phyloP scores from a whole-genome alignment of 768 basidiomycete genomes.

The Cantharellus cinnabarinus region DNA sequence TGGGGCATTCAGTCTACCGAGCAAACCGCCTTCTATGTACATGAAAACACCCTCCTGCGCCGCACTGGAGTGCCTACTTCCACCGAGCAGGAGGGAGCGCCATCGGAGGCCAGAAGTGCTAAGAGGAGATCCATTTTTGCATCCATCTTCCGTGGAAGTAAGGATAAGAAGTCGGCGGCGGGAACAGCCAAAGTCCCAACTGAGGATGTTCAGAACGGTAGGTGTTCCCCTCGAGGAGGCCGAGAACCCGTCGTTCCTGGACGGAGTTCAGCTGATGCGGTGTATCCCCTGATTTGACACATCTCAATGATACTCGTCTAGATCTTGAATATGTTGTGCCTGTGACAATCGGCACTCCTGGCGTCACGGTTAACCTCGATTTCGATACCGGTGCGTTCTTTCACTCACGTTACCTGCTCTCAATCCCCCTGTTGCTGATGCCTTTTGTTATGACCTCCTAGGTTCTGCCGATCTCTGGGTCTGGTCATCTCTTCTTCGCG shows the following conservation, averaged over 20 bases:
- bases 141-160: too few species aligned
- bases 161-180: constrained; percentile 7
- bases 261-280: too few species aligned
- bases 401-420: constrained; percentile 2
- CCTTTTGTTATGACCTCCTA: not conserved
- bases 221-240: not conserved
- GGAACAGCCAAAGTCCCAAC: constrained; percentile 14
- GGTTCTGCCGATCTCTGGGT: constrained; percentile 1
- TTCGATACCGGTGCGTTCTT: constrained; percentile 13
- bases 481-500: not conserved
- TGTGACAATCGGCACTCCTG: constrained; percentile 22
- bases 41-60: not conserved
- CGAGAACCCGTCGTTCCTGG: not conserved
- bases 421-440: not conserved
- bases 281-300: too few species aligned
- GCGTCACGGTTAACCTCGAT: constrained; percentile 19
- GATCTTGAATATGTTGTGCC: constrained; percentile 22
- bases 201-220: constrained; percentile 13
- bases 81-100: not conserved
- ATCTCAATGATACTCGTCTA: not conserved
- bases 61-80: not conserved
- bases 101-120: not conserved
- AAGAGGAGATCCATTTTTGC: not conserved
- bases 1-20: not conserved
- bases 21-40: not conserved